Base-by-base conservation (phyloP, 2,329 filamentous ascomycete genomes). In the Exophiala spinifera region DNA sequence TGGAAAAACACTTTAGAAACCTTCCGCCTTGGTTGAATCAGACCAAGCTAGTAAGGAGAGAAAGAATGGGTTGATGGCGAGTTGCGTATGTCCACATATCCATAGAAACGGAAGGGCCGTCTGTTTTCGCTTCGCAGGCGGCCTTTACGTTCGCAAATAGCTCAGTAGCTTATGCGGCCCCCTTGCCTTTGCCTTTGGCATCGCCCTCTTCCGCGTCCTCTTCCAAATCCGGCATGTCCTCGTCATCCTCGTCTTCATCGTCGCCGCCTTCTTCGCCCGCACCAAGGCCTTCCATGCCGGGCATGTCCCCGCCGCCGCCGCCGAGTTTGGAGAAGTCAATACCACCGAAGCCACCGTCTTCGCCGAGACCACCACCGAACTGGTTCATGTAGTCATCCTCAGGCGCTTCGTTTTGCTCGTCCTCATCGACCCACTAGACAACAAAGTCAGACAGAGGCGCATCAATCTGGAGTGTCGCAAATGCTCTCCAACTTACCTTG, bases 251-350 rank as follows among this genome's bases (percentile, higher is more conserved):
- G 36, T 79, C 80, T 1, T 85, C 83, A 2, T 81, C 81, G 10
- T 80, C 81, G 1, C 79, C 77, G 19, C 79, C 64, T 36, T 72
- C 72, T n/a, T 69, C 74, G 8, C 67, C 69, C 44, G 65, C 74
- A 42, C 65, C 70, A 28, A 65, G 62, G 25, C 63, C 67, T 49
- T 55, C 69, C 69, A 64, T 68, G 59, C 62, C 74, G 20, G 68
- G 68, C 64, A 75, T 70, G 36, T 62, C 67, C 51, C 69, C 69
- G n/a, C 69, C 79, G 61, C 79, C 83, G 60, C 80, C 86, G 61
- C 85, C 86, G 60, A 95, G 86, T 80, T 95, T 95, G 67, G 88
- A 94, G 84, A 95, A 95, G 76, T 95, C 91, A 69, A 96, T 94
- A 52, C 75, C 76, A 44, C 69, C 73, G 49, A 73, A 70, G 15